phyloP scores from a whole-genome alignment of 2,329 filamentous ascomycete species.

The Rachicladosporium sp. region DNA sequence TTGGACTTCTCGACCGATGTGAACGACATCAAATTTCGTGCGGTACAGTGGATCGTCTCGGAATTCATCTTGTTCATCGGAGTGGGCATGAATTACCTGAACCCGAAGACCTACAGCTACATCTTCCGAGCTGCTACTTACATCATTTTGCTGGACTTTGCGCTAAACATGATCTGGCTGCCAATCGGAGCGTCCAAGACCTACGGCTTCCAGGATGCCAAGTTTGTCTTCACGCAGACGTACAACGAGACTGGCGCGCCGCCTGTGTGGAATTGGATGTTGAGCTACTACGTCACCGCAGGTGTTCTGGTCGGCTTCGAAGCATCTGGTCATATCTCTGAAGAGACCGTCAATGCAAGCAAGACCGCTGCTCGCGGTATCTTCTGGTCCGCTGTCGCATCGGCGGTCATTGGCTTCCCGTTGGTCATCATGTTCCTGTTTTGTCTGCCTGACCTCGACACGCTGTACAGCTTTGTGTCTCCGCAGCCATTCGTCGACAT shows the following conservation, averaged over 20 bases:
- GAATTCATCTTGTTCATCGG: conserved; percentile 30
- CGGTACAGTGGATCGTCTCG: conserved; percentile 49
- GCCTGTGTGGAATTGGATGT: conserved; percentile 50
- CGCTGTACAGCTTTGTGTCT: conserved; percentile 40
- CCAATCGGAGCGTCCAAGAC: conserved; percentile 45
- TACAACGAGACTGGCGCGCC: conserved; percentile 41
- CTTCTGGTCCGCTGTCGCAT: conserved; percentile 48
- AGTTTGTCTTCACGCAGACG: conserved; percentile 49
- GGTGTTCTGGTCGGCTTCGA: conserved; percentile 51
- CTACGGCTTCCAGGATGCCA: conserved; percentile 45
- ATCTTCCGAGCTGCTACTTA: conserved; percentile 40
- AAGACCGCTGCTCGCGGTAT: conserved; percentile 46
- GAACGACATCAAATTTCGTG: conserved; percentile 44
- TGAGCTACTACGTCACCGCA: conserved; percentile 48
- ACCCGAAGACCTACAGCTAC: conserved; percentile 31
- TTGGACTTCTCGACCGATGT: conserved; percentile 43
- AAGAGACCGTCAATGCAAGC: conserved; percentile 48
- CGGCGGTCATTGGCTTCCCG: conserved; percentile 42
- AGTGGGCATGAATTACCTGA: conserved; percentile 27
- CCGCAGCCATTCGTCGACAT: conserved; percentile 48
- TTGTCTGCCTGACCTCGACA: conserved; percentile 41
- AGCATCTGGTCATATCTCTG: conserved; percentile 48
- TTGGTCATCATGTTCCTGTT: conserved; percentile 49
- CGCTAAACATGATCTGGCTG: conserved; percentile 49
- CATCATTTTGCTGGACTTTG: conserved; percentile 45